These are phyloP conservation scores for Pachyrhizus erosus DNA, from an alignment of 306 rosid genomes.

Conservation along the genomic window DNA sequence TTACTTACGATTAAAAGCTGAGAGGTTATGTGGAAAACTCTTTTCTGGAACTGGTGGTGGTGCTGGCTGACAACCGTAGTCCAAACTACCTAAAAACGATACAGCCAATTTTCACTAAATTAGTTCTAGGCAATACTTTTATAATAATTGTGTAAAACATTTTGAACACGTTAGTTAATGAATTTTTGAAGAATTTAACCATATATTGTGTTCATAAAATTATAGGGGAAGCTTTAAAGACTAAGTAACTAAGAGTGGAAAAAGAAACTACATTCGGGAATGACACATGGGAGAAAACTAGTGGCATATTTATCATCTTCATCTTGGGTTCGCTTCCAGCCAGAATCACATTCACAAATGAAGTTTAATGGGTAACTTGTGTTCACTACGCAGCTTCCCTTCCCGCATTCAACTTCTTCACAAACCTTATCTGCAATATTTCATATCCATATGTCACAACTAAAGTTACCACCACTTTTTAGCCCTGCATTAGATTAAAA, in stretches of 20 bases:
- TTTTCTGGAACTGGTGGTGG: conserved; percentile 72
- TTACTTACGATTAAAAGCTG: conserved; percentile 73
- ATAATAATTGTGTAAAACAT: no score
- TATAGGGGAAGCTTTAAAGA: neutral
- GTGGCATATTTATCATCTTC: conserved; percentile 47
- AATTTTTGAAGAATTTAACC: neutral
- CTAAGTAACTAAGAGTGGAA: neutral
- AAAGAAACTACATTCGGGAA: conserved; percentile 67
- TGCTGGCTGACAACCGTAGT: conserved; percentile 74
- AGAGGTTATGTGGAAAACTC: conserved; percentile 52
- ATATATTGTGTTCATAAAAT: neutral
- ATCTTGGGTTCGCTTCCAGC: conserved; percentile 66
- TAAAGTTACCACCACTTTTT: neutral
- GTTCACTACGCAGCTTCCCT: conserved; percentile 59
- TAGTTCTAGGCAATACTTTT: no score
- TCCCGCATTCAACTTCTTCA: conserved; percentile 75
- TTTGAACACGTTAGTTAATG: no score
- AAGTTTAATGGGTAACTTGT: conserved; percentile 48
- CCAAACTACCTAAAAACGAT: conserved; percentile 59
- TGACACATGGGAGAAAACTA: conserved; percentile 87
- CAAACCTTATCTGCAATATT: conserved; percentile 61
- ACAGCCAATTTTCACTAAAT: neutral
- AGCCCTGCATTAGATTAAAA: neutral
- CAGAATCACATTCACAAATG: conserved; percentile 65
- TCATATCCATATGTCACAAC: neutral